These are phyloP conservation scores for Evernia prunastri DNA, from an alignment of 495 filamentous ascomycete species.

Conservation along the genomic window DNA sequence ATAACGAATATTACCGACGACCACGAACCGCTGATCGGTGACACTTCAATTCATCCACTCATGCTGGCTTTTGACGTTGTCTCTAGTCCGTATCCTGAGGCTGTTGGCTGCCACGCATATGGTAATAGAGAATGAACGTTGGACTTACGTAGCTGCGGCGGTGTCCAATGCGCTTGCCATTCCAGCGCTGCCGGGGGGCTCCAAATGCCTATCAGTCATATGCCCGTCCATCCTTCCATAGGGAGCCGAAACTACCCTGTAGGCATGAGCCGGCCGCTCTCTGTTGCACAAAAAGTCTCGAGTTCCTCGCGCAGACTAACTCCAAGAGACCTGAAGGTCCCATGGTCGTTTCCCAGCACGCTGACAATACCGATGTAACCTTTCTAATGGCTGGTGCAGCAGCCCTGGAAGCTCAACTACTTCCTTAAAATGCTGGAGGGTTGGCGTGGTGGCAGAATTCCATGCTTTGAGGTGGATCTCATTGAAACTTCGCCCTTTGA, in stretches of 20 bases:
- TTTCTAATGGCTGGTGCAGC: slow-evolving; percentile 22
- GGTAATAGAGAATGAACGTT: not conserved
- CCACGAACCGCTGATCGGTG: slow-evolving; percentile 6
- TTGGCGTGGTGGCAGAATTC: slow-evolving; percentile 33
- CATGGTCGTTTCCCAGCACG: slow-evolving; percentile 24
- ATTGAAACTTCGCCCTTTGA: slow-evolving; percentile 31
- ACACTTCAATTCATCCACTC: not conserved
- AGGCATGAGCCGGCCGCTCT: slow-evolving; percentile 4
- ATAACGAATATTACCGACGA: not conserved
- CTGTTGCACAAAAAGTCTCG: slow-evolving; percentile 18
- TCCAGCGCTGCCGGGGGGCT: not conserved
- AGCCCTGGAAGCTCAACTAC: slow-evolving; percentile 7
- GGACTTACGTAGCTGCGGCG: slow-evolving; percentile 6
- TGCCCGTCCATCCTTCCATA: not conserved
- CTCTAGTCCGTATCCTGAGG: slow-evolving; percentile 6
- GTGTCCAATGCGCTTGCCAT: slow-evolving; percentile 12
- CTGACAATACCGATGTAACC: slow-evolving; percentile 28
- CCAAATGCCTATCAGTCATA: not conserved
- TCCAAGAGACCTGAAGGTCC: slow-evolving; percentile 35
- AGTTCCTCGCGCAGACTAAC: slow-evolving; percentile 30
- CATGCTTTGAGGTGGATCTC: slow-evolving; percentile 40
- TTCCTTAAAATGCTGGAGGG: slow-evolving; percentile 19
- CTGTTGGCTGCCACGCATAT: not conserved
- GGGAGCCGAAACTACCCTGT: not conserved
- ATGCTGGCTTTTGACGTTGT: not conserved